Conservation (phyloP, 2,329 filamentous ascomycete species). For the Nothophoma quercina region DNA sequence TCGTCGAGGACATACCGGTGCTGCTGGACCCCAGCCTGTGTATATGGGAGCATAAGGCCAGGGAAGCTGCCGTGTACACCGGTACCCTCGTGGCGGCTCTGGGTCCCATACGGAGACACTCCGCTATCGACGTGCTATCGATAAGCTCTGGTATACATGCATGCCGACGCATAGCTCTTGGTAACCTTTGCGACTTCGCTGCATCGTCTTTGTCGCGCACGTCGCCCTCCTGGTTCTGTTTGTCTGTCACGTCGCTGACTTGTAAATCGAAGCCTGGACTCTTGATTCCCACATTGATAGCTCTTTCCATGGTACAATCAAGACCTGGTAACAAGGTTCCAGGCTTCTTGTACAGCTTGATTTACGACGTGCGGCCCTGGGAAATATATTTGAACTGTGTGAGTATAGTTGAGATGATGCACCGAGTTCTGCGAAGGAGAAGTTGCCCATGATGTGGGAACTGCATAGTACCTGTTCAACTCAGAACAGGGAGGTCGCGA, state of each 20-base stretch:
- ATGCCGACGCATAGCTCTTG: not conserved
- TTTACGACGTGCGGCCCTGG: not conserved
- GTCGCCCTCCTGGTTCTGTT: not conserved
- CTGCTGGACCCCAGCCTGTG: too few species aligned
- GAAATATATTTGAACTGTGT: not conserved
- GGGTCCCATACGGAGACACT: conserved; percentile 7
- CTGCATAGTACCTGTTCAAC: not conserved
- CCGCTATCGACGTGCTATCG: conserved; percentile 13
- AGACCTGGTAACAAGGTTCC: not conserved
- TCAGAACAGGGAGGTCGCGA: not conserved
- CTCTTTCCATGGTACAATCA: not conserved
- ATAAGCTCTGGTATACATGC: conserved; percentile 10
- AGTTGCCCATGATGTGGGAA: not conserved
- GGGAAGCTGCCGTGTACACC: not conserved
- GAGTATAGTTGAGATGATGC: not conserved
- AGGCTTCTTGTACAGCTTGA: not conserved
- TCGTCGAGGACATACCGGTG: too few species aligned
- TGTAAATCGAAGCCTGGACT: not conserved
- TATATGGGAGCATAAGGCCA: too few species aligned
- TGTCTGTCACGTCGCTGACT: not conserved
- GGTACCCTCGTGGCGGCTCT: not conserved
- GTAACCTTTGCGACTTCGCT: not conserved
- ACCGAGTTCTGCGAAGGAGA: not conserved
- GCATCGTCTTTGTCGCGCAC: not conserved
- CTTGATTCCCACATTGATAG: not conserved